Percentiles rank a stretch among this genome's conserved stretches.
phyloP scores from a whole-genome alignment of 2,329 filamentous ascomycete genomes.

The Thelonectria blattea region DNA sequence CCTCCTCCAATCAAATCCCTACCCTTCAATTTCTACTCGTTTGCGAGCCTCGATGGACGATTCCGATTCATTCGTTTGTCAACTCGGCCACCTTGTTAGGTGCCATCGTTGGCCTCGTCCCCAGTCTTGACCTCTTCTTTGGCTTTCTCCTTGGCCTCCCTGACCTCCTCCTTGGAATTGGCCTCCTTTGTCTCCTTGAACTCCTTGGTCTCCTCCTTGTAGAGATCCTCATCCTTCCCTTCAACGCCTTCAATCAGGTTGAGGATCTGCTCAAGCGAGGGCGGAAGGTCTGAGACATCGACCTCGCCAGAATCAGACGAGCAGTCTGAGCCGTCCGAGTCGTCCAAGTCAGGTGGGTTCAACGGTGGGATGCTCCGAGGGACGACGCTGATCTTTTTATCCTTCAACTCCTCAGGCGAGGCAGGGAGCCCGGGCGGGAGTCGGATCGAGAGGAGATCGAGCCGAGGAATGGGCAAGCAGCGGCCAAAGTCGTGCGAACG shows the following conservation, averaged over 20 bases:
- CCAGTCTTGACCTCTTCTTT: not conserved
- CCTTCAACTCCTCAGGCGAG: slow-evolving; percentile 35
- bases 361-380: slow-evolving; percentile 33
- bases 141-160: not conserved
- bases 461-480: slow-evolving; percentile 43
- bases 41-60: no score
- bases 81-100: no score
- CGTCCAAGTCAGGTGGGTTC: slow-evolving; percentile 4
- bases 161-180: not conserved
- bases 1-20: no score
- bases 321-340: not conserved
- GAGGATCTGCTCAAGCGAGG: slow-evolving; percentile 15
- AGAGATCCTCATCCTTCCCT: not conserved
- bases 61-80: no score
- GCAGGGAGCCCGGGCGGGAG: slow-evolving; percentile 14
- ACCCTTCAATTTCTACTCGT: no score
- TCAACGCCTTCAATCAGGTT: slow-evolving; percentile 10
- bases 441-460: slow-evolving; percentile 28
- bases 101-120: no score
- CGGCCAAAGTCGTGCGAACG: slow-evolving; percentile 34
- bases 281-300: slow-evolving; percentile 16
- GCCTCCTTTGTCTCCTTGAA: not conserved
- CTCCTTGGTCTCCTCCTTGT: not conserved
- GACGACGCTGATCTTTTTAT: slow-evolving; percentile 34
- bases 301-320: not conserved